phyloP scores from a whole-genome alignment of 805 yeast species.

The Phaffomyces thermotolerans region DNA sequence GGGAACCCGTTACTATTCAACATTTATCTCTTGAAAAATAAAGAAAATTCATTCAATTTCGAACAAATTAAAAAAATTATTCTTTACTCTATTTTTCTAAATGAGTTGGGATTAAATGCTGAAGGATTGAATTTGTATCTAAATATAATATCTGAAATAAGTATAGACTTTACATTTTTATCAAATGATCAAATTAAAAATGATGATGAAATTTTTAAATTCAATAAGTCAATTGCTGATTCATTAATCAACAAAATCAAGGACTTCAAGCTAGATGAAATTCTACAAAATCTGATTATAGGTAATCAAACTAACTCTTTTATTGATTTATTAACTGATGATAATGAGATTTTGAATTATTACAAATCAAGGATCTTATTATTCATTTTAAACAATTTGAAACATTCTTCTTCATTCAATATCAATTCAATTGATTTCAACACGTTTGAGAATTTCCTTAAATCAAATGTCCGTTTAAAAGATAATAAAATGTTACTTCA shows the following conservation, averaged over 20 bases:
- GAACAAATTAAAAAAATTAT: conserved; percentile 14
- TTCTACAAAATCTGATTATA: not conserved
- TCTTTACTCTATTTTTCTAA: conserved; percentile 23
- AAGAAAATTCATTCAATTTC: conserved; percentile 11
- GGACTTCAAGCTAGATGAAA: not conserved
- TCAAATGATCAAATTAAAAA: conserved; percentile 4
- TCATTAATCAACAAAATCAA: not conserved
- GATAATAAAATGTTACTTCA: conserved; percentile 20
- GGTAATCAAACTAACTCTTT: not conserved
- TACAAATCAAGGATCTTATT: conserved; percentile 32
- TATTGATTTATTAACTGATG: conserved; percentile 2
- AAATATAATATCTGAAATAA: conserved; percentile 30
- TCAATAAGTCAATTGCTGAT: not conserved
- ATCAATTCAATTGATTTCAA: not conserved
- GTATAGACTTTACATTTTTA: conserved; percentile 32
- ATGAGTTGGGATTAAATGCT: conserved; percentile 10
- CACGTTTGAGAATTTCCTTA: conserved; percentile 26
- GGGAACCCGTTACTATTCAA: conserved; percentile 41
- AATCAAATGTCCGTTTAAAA: conserved; percentile 29
- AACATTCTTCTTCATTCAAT: conserved; percentile 10
- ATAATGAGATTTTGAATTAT: conserved; percentile 12
- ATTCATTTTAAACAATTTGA: conserved; percentile 26
- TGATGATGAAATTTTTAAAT: not conserved
- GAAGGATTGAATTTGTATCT: conserved; percentile 19
- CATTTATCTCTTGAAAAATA: conserved; percentile 24